A percentile compares a stretch with the other conserved stretches of the same genome.
These are phyloP conservation scores for Nicotiana tabacum DNA, from an alignment of 257 asterid species.

Conservation along the genomic window DNA sequence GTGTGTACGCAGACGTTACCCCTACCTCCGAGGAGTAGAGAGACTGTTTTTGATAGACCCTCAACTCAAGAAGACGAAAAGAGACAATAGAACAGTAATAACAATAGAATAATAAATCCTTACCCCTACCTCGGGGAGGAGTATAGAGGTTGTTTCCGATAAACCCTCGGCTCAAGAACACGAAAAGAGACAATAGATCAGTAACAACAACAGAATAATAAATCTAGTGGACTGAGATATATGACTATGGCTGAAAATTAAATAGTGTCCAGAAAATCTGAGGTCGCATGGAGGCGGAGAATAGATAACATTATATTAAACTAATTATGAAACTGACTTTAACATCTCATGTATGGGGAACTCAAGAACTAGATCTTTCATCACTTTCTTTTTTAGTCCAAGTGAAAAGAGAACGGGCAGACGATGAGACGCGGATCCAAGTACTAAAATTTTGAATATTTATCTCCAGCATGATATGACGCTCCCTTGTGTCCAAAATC, in stretches of 20 bases:
- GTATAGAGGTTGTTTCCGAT: too few relatives aligned
- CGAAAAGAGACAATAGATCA: too few relatives aligned
- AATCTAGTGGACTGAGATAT: background rate
- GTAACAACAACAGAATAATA: background rate
- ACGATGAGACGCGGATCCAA: background rate
- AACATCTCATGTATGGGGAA: conserved; percentile 28
- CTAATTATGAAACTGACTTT: background rate
- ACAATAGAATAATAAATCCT: too few relatives aligned
- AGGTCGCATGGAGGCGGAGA: background rate
- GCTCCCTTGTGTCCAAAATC: conserved; percentile 14
- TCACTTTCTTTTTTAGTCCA: conserved; percentile 12
- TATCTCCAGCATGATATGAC: conserved; percentile 8
- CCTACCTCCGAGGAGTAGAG: too few relatives aligned
- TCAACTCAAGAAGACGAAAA: too few relatives aligned
- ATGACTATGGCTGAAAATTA: background rate
- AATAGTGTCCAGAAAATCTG: background rate
- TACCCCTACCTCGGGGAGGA: too few relatives aligned
- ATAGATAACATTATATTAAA: background rate
- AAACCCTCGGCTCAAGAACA: too few relatives aligned
- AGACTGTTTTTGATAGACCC: too few relatives aligned
- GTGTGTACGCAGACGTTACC: too few relatives aligned
- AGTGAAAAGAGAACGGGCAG: background rate
- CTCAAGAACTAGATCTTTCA: conserved; percentile 3
- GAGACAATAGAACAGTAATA: too few relatives aligned
- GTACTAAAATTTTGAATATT: conserved; percentile 8